Evolutionary conservation across 2,329 filamentous ascomycete species (phyloP), one percentile per base, ranked within the genome.

Genomic region (Fusarium poae): DNA sequence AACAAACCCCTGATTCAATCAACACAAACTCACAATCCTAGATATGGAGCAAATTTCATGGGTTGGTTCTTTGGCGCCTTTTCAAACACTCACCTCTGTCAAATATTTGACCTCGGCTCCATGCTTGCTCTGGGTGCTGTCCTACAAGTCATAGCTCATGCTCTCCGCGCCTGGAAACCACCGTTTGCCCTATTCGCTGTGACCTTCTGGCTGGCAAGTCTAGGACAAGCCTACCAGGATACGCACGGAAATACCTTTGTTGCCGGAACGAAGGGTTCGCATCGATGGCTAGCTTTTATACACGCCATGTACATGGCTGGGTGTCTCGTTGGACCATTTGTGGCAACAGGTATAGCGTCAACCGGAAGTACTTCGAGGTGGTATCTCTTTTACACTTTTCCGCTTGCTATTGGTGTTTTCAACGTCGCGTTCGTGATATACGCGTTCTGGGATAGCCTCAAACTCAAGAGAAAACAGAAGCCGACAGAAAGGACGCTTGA

Each of bases 221-320:
- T 89, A 0, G 88, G 89, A 0, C 87, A 89, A 73, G 89, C 86
- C 0, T 89, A 85, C 57, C 87, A 91, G 62, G 89, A 91, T 66
- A 85, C 88, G 0, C 86, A 89, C 23, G 84, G 85, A 2, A 91
- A 91, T 59, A 86, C 87, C 0, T 91, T 87, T 59, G 87, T 89
- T 1, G 82, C 84, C 1, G 80, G 82, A 0, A 75, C 84, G 1
- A 81, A 81, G 12, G 78, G 77, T 0, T 84, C 87, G 0, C 87
- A 91, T 71, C 79, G 87, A 6, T 90, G 87, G 85, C 79, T 91
- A 0, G 85, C 87, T 0, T 85, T 90, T 55, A 88, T 91, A 18
- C 89, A 91, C 65, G 88, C 87, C 11, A 88, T 87, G 82, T 91
- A 88, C 68, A 81, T 81, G 71, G 82, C 84, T 0, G 88, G 88